A percentile compares a stretch with the other conserved stretches of the same genome.
phyloP scores from a whole-genome alignment of 139 green algal species.

The Ettlia oleoabundans region DNA sequence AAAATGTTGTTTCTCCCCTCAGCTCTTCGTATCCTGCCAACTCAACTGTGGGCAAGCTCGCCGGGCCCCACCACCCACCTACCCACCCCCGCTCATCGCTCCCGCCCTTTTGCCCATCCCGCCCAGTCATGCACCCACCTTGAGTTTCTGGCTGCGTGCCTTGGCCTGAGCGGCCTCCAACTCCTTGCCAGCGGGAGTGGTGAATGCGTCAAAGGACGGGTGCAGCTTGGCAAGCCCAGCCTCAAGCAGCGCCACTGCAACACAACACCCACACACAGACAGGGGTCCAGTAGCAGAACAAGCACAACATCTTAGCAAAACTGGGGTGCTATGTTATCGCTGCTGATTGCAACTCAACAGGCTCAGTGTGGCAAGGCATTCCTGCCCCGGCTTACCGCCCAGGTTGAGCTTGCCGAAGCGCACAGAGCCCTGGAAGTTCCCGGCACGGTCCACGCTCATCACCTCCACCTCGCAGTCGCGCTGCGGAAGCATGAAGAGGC shows the following conservation, averaged over 20 bases:
- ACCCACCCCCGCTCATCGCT: too few species aligned
- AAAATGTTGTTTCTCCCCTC: too few species aligned
- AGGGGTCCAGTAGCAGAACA: too few species aligned
- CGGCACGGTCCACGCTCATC: conserved; percentile 82
- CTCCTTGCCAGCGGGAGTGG: conserved; percentile 47
- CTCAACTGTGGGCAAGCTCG: too few species aligned
- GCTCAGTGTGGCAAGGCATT: not conserved
- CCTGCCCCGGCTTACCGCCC: not conserved
- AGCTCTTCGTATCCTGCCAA: too few species aligned
- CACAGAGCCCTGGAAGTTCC: conserved; percentile 93
- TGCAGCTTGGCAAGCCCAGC: conserved; percentile 86
- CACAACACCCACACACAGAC: too few species aligned
- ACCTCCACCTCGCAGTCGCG: conserved; percentile 81
- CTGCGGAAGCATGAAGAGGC: conserved; percentile 36
- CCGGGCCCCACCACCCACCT: too few species aligned
- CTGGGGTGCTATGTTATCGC: not conserved
- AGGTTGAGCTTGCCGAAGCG: conserved; percentile 30
- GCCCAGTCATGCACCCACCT: too few species aligned
- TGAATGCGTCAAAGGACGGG: conserved; percentile 62
- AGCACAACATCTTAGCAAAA: too few species aligned
- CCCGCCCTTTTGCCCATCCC: too few species aligned
- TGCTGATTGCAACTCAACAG: not conserved
- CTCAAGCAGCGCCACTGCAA: conserved; percentile 78
- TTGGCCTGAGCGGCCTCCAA: conserved; percentile 73
- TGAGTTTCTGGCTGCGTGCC: conserved; percentile 75